Conservation (phyloP, 2,329 filamentous ascomycete genomes). For the Cladosporium sp. region DNA sequence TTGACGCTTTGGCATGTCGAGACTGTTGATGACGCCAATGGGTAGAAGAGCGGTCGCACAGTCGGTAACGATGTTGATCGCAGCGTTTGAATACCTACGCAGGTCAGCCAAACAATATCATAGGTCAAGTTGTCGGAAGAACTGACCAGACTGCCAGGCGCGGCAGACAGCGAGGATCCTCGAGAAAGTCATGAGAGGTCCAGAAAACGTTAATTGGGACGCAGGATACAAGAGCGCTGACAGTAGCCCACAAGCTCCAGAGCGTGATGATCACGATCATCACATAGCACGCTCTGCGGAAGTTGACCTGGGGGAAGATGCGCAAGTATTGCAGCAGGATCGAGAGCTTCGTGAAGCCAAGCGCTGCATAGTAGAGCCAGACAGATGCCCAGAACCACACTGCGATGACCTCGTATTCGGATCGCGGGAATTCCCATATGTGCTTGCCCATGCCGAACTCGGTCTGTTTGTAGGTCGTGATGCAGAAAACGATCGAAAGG, state of each 20-base stretch:
- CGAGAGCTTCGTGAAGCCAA: slow-evolving; percentile 40
- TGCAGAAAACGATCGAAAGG: slow-evolving; percentile 10
- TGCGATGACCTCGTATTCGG: slow-evolving; percentile 6
- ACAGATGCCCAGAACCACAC: slow-evolving; percentile 25
- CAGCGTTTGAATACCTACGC: slow-evolving; percentile 11
- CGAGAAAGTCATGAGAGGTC: slow-evolving; percentile 7
- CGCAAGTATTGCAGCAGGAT: slow-evolving; percentile 47
- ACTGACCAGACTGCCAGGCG: slow-evolving; percentile 11
- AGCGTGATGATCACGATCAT: slow-evolving; percentile 6
- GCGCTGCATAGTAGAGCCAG: slow-evolving; percentile 38
- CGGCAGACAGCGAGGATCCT: slow-evolving; percentile 11
- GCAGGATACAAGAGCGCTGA: slow-evolving; percentile 13
- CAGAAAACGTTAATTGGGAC: slow-evolving; percentile 12
- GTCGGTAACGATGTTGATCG: slow-evolving; percentile 13
- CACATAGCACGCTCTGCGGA: slow-evolving; percentile 23
- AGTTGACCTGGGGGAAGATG: slow-evolving; percentile 40
- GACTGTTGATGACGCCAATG: slow-evolving; percentile 29
- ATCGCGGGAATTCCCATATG: slow-evolving; percentile 2
- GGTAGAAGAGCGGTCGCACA: slow-evolving; percentile 25
- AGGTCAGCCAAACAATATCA: neutral
- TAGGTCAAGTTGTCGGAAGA: neutral
- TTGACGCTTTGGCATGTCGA: slow-evolving; percentile 31
- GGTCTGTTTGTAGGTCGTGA: slow-evolving; percentile 11
- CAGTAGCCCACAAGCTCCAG: slow-evolving; percentile 12
- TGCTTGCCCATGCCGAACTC: slow-evolving; percentile 11